These are phyloP conservation scores for Musa acuminata DNA, from an alignment of 176 grass and related monocot genomes.

Conservation along the genomic window DNA sequence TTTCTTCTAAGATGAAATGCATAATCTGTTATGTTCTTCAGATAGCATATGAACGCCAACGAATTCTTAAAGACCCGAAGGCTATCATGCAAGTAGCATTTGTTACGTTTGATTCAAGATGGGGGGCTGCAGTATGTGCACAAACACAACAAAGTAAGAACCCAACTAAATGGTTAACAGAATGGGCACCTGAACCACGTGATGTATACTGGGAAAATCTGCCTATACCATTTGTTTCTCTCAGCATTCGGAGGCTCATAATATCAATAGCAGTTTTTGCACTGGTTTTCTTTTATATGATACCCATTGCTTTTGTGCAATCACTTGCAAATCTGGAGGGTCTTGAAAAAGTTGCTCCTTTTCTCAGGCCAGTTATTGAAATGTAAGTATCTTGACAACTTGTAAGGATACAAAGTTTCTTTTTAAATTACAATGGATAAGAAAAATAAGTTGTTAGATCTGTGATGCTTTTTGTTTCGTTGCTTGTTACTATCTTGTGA, in stretches of 20 bases:
- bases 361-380: conserved; percentile 79
- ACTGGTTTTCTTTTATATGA: conserved; percentile 95
- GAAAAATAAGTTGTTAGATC: background rate
- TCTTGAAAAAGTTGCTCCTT: conserved; percentile 93
- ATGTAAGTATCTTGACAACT: conserved; percentile 35
- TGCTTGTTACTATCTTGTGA: background rate
- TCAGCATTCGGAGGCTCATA: conserved; percentile 73
- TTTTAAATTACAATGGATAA: background rate
- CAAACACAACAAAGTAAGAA: conserved; percentile 96
- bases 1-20: conserved; percentile 4
- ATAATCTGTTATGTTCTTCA: conserved; percentile 23
- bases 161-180: conserved; percentile 76
- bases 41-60: conserved; percentile 66
- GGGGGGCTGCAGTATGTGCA: conserved; percentile 92
- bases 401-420: background rate
- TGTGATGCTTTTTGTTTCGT: background rate
- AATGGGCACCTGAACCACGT: conserved; percentile 93
- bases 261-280: conserved; percentile 74
- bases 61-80: conserved; percentile 77
- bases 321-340: conserved; percentile 99
- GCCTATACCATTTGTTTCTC: conserved; percentile 94
- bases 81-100: conserved; percentile 93
- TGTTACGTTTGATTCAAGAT: conserved; percentile 94
- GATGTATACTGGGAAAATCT: conserved; percentile 95
- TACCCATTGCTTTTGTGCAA: conserved; percentile 92